phyloP scores from a whole-genome alignment of 2,329 filamentous ascomycete genomes.

The Cucurbitaria berberidis region DNA sequence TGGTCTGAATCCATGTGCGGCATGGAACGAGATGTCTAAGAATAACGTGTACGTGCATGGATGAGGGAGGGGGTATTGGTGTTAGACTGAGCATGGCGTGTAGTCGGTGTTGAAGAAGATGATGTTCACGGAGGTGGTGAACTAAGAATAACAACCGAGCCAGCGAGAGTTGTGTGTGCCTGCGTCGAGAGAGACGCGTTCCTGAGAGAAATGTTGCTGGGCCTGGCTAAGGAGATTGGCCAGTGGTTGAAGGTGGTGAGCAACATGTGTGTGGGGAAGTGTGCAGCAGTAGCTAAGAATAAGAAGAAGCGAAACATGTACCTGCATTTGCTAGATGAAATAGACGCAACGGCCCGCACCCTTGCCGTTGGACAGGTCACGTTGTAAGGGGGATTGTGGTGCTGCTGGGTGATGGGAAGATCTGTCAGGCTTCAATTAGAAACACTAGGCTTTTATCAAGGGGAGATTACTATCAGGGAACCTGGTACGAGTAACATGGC shows the following conservation, averaged over 20 bases:
- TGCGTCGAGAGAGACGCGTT: slow-evolving; percentile 3
- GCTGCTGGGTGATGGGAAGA: slow-evolving; percentile 1
- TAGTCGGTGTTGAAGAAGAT: neutral
- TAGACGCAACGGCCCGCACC: slow-evolving; percentile 15
- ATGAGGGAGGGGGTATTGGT: slow-evolving; percentile 6
- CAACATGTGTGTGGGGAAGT: neutral
- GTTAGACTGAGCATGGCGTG: slow-evolving; percentile 1
- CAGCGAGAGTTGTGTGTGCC: too few relatives aligned
- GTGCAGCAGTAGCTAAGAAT: neutral
- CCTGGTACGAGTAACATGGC: slow-evolving; percentile 10
- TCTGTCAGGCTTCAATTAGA: slow-evolving; percentile 29
- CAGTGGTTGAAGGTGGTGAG: neutral
- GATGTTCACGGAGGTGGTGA: neutral
- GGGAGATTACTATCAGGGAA: slow-evolving; percentile 7
- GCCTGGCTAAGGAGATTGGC: neutral
- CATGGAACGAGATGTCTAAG: neutral
- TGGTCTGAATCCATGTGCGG: neutral
- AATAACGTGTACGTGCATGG: slow-evolving; percentile 2
- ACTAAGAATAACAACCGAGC: slow-evolving; percentile 23
- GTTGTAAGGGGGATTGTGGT: neutral
- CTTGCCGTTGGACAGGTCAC: slow-evolving; percentile 2
- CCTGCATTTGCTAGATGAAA: slow-evolving; percentile 26
- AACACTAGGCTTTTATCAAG: slow-evolving; percentile 25
- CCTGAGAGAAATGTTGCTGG: neutral
- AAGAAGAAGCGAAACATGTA: slow-evolving; percentile 3